Base-by-base conservation (phyloP, 1,139 yeast genomes). In the Geotrichum restrictum region DNA sequence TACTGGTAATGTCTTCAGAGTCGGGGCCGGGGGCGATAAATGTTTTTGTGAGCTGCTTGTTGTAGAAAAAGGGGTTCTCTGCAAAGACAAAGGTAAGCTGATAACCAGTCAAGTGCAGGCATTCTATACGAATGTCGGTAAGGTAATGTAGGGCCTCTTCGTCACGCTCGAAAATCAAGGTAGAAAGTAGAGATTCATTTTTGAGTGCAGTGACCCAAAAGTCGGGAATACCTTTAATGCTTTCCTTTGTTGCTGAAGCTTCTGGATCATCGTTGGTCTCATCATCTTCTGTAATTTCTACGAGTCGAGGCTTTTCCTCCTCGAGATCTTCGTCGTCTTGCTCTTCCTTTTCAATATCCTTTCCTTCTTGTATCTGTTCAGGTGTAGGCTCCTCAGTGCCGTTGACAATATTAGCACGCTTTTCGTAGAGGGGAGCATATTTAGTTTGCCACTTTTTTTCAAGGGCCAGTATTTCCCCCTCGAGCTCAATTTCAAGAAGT, bases 161-260 rank as follows among this genome's bases (percentile, higher is more conserved):
- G 69, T 93, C 99, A 64, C 95, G 81, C 56, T 89, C 97, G 45
- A 94, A 82, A 63, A 94, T 87, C 59, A 89, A 82, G 60, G 89
- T 95, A 34, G 91, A 80, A 42, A 91, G 81, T 33, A 88, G 83
- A 27, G 84, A 81, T 62, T 93, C 75, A 73, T 91, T 93, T 70
- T 87, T 94, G 72, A 93, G 76, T 7, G 98, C 95, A 22, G 98
- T 93, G 64, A 91, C 78, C 99, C 99, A 93, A 77, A 93, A 93
- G 53, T 87, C 83, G 51, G 98, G 98, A 63, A 93, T 81, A 60
- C 99, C 99, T 60, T 74, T 75, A 51, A 71, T 69, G 32, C 66
- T 74, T 13, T 11, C 7, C 31, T 72, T 74, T 10, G 73, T 77
- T 5, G 69, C 74, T 19, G 64, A 71, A 18, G 19, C 18, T 21